Conservation (phyloP, 805 yeast species). For the Wickerhamiella parazyma region DNA sequence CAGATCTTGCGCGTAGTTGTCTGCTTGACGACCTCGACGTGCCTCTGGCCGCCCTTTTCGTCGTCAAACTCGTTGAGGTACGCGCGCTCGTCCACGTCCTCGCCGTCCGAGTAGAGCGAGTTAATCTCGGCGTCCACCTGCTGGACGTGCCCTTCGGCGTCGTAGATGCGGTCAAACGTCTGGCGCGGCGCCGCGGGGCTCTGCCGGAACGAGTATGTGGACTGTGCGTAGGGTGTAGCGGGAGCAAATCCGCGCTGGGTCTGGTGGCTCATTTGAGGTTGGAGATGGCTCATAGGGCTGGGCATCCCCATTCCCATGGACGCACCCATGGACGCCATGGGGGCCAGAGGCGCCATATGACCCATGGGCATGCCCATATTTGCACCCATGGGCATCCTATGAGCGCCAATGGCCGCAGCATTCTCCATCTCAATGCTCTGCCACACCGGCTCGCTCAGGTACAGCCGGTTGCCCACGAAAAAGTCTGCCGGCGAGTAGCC, state of each 20-base stretch:
- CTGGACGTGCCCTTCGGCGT: slow-evolving; percentile 8
- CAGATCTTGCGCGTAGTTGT: slow-evolving; percentile 25
- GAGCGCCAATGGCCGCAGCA: slow-evolving; percentile 2
- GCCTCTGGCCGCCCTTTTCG: slow-evolving; percentile 24
- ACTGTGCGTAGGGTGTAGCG: neutral
- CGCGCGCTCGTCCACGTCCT: slow-evolving; percentile 18
- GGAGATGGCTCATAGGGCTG: too few relatives aligned
- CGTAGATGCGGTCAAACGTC: slow-evolving; percentile 7
- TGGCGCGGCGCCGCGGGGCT: neutral
- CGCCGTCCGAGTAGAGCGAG: slow-evolving; percentile 20
- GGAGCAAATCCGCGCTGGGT: neutral
- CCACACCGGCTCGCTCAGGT: slow-evolving; percentile 29
- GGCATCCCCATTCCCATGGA: too few relatives aligned
- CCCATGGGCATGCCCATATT: too few relatives aligned
- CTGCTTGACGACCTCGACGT: slow-evolving; percentile 23
- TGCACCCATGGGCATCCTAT: neutral
- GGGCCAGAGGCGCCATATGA: too few relatives aligned
- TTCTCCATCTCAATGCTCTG: slow-evolving; percentile 24
- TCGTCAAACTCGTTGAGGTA: slow-evolving; percentile 19
- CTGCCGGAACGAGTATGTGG: neutral
- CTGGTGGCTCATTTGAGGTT: too few relatives aligned
- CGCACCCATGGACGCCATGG: too few relatives aligned
- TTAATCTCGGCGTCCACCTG: slow-evolving; percentile 14
- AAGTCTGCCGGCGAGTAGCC: slow-evolving; percentile 26
- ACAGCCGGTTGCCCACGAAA: slow-evolving; percentile 27